Evolutionary conservation across 169 alveolate genomes (phyloP).

Genomic region (Babesia bigemina): DNA sequence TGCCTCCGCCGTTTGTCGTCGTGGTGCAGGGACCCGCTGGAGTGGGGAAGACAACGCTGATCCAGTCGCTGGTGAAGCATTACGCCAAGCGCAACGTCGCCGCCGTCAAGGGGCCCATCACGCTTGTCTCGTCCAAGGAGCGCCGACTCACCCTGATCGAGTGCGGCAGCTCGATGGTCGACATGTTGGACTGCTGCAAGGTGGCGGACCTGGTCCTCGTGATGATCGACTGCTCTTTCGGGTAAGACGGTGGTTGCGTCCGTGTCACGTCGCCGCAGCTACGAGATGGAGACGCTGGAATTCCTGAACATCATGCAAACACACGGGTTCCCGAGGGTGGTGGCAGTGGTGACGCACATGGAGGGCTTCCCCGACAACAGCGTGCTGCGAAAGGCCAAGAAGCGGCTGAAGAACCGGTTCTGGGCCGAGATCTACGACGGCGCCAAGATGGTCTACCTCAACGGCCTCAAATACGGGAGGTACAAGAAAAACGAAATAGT

Average conservation of each 20-base stretch:
- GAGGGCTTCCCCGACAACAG: slow-evolving; percentile 93
- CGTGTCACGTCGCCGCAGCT: slow-evolving; percentile 71
- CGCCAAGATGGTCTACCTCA: slow-evolving; percentile 95
- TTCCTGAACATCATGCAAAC: slow-evolving; percentile 92
- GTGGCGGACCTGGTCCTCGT: slow-evolving; percentile 96
- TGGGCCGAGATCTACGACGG: slow-evolving; percentile 98
- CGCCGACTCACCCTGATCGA: slow-evolving; percentile 95
- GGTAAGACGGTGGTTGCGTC: slow-evolving; percentile 42
- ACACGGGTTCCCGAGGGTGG: slow-evolving; percentile 91
- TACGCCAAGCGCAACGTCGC: slow-evolving; percentile 86
- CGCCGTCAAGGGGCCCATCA: slow-evolving; percentile 90
- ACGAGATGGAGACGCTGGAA: slow-evolving; percentile 99
- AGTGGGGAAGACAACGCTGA: slow-evolving; percentile 96
- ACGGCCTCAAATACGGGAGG: slow-evolving; percentile 91
- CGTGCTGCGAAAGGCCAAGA: slow-evolving; percentile 91
- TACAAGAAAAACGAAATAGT: slow-evolving; percentile 92
- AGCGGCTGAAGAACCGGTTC: slow-evolving; percentile 93
- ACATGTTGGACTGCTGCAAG: slow-evolving; percentile 97
- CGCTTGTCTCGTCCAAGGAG: slow-evolving; percentile 92
- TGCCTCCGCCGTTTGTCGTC: slow-evolving; percentile 86
- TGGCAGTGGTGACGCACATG: slow-evolving; percentile 96
- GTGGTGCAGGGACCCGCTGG: slow-evolving; percentile 95
- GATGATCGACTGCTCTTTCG: slow-evolving; percentile 94
- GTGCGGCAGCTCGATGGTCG: slow-evolving; percentile 93
- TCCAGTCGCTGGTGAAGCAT: slow-evolving; percentile 94